Conservation (phyloP, 108 stramenopile genomes). For the Chaetoceros tenuissimus region DNA sequence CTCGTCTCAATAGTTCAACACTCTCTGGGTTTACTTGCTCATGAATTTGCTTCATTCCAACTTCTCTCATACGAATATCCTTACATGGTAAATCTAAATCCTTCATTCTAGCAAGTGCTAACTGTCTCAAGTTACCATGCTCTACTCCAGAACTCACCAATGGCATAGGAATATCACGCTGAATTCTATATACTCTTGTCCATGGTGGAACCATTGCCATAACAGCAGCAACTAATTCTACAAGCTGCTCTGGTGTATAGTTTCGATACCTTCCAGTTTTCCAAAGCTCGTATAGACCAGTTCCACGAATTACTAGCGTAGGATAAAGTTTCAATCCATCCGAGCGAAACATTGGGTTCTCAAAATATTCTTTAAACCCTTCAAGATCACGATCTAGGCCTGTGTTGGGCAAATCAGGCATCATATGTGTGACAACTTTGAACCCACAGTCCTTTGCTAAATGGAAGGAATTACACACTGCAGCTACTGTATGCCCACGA, state of each 20-base stretch:
- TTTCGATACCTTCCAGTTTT: constrained; percentile 90
- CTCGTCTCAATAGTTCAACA: constrained; percentile 87
- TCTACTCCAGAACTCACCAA: constrained; percentile 90
- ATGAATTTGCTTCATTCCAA: constrained; percentile 93
- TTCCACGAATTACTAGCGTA: constrained; percentile 92
- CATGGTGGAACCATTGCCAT: constrained; percentile 92
- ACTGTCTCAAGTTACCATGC: constrained; percentile 89
- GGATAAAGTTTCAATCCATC: constrained; percentile 96
- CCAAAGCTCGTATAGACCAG: constrained; percentile 94
- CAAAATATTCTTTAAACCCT: constrained; percentile 90
- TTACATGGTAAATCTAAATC: constrained; percentile 84
- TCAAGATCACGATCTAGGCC: constrained; percentile 85
- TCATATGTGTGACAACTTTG: constrained; percentile 97
- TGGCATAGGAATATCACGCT: constrained; percentile 97
- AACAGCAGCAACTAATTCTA: constrained; percentile 85
- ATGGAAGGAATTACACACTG: constrained; percentile 88
- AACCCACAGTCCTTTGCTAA: constrained; percentile 94
- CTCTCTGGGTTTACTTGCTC: constrained; percentile 83
- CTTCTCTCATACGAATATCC: constrained; percentile 92
- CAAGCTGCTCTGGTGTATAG: constrained; percentile 91
- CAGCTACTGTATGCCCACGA: constrained; percentile 90
- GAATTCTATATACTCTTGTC: constrained; percentile 93
- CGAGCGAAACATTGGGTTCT: constrained; percentile 85
- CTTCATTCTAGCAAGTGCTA: constrained; percentile 75
- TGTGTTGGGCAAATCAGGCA: constrained; percentile 96